Conservation (phyloP, 169 alveolate genomes). For the Neospora caninum region DNA sequence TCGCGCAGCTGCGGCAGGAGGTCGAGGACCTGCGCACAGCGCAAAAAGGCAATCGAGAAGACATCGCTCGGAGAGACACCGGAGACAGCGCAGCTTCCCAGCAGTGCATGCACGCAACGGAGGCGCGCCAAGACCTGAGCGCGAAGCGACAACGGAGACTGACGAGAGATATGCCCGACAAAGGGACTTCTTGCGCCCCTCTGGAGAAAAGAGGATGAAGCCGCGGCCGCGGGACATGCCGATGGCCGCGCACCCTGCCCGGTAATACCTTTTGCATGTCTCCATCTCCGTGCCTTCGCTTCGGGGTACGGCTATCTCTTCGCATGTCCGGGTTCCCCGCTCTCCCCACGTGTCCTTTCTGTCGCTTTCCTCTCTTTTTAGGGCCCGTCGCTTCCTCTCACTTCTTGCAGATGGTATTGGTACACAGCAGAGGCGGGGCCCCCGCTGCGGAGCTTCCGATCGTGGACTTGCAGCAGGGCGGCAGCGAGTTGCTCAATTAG, state of each 20-base stretch:
- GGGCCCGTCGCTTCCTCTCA: not conserved
- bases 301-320: too few relatives aligned
- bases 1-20: constrained; percentile 52
- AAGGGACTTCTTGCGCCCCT: too few relatives aligned
- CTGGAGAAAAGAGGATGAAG: too few relatives aligned
- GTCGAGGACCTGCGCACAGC: constrained; percentile 41
- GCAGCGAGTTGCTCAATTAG: not conserved
- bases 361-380: not conserved
- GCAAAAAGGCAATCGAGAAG: not conserved
- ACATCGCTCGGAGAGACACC: not conserved
- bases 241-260: not conserved
- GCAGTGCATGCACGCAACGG: too few relatives aligned
- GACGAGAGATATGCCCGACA: too few relatives aligned
- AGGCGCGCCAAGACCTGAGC: too few relatives aligned
- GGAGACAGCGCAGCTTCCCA: too few relatives aligned
- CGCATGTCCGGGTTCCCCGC: too few relatives aligned
- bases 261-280: not conserved
- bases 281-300: not conserved
- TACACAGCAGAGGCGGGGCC: not conserved
- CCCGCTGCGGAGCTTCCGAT: not conserved
- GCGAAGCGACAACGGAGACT: too few relatives aligned
- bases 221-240: too few relatives aligned
- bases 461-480: not conserved
- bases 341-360: not conserved
- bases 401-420: constrained; percentile 3